phyloP scores from a whole-genome alignment of 208 protist genomes.

The Angomonas desouzai region DNA sequence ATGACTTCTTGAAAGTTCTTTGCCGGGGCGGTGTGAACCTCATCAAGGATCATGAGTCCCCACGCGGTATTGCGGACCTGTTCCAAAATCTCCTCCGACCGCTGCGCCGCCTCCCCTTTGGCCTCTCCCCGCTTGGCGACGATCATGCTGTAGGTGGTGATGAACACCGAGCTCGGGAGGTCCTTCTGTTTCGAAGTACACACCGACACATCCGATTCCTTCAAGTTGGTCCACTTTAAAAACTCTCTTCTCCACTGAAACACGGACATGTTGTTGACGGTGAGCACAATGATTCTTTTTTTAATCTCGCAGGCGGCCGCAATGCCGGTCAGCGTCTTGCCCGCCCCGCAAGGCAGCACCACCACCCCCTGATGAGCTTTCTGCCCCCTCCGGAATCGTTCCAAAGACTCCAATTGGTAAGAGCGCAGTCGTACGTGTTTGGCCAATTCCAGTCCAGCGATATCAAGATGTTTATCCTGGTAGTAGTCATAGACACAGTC shows the following conservation, averaged over 20 bases:
- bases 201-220: slow-evolving; percentile 65
- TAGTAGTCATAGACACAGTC: slow-evolving; percentile 87
- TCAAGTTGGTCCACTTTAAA: slow-evolving; percentile 86
- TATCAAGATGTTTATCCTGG: slow-evolving; percentile 61
- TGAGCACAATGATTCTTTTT: slow-evolving; percentile 94
- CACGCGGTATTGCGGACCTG: slow-evolving; percentile 77
- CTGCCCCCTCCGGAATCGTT: slow-evolving; percentile 73
- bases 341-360: slow-evolving; percentile 99
- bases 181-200: slow-evolving; percentile 83
- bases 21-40: slow-evolving; percentile 98
- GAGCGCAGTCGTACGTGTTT: slow-evolving; percentile 68
- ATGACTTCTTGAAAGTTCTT: slow-evolving; percentile 95
- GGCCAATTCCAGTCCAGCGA: slow-evolving; percentile 49
- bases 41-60: slow-evolving; percentile 99
- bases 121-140: slow-evolving; percentile 50
- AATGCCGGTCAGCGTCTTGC: slow-evolving; percentile 99
- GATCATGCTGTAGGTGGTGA: slow-evolving; percentile 99
- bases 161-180: slow-evolving; percentile 87
- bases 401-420: slow-evolving; percentile 83
- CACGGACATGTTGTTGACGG: slow-evolving; percentile 94
- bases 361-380: slow-evolving; percentile 96
- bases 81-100: slow-evolving; percentile 66
- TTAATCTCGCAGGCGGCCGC: slow-evolving; percentile 92
- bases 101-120: slow-evolving; percentile 45
- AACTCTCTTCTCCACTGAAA: slow-evolving; percentile 97